phyloP scores from a whole-genome alignment of 116 monocot genomes.

The Zostera marina region DNA sequence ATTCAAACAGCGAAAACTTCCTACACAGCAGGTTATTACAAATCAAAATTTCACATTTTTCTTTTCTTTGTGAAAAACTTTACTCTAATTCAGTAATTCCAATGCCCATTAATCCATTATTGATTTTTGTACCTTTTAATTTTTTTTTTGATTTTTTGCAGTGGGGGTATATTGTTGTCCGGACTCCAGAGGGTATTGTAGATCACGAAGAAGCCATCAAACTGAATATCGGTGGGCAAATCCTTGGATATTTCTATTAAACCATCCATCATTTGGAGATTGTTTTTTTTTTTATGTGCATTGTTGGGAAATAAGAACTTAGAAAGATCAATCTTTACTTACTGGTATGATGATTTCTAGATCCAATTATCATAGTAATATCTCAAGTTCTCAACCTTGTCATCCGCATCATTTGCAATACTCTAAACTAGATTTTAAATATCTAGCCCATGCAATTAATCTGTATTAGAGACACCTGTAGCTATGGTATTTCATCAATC shows the following conservation, averaged over 20 bases:
- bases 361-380: too few relatives aligned
- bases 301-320: too few relatives aligned
- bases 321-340: too few relatives aligned
- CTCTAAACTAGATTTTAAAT: too few relatives aligned
- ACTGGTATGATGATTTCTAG: too few relatives aligned
- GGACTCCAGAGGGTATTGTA: slow-evolving; percentile 71
- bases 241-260: slow-evolving; percentile 80
- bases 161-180: slow-evolving; percentile 95
- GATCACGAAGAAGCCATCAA: slow-evolving; percentile 93
- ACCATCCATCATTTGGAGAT: background rate
- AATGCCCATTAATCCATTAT: background rate
- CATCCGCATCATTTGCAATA: too few relatives aligned
- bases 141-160: slow-evolving; percentile 20
- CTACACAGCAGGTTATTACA: slow-evolving; percentile 66
- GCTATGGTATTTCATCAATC: too few relatives aligned
- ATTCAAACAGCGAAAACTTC: slow-evolving; percentile 49
- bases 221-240: slow-evolving; percentile 91
- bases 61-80: background rate
- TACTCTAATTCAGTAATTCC: background rate
- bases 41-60: background rate
- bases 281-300: too few relatives aligned
- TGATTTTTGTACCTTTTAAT: background rate
- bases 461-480: too few relatives aligned
- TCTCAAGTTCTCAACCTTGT: too few relatives aligned
- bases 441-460: too few relatives aligned